Evolutionary conservation across 192 early-diverging fungal genomes (phyloP).

Genomic region (Coemansia aciculifera): DNA sequence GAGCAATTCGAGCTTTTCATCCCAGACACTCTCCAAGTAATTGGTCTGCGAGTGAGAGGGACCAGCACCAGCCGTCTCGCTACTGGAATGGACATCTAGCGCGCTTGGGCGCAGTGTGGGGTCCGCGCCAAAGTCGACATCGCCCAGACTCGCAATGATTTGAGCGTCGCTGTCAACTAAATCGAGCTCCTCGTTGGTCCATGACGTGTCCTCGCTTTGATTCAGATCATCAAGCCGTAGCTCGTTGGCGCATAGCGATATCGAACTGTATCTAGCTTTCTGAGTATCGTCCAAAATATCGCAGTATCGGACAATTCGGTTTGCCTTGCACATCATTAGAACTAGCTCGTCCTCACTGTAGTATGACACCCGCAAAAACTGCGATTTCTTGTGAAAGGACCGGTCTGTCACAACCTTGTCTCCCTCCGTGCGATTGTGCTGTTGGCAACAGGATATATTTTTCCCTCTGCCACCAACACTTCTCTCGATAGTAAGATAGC

Average conservation of each 20-base stretch:
- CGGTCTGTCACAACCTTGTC: slow-evolving; percentile 17
- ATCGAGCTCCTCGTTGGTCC: slow-evolving; percentile 27
- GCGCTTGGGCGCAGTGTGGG: slow-evolving; percentile 13
- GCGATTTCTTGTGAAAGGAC: slow-evolving; percentile 26
- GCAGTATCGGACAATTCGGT: slow-evolving; percentile 38
- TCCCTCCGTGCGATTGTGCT: slow-evolving; percentile 1
- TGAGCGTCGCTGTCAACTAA: slow-evolving; percentile 28
- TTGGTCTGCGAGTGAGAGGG: slow-evolving; percentile 24
- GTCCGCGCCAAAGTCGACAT: slow-evolving; percentile 27
- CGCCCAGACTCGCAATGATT: slow-evolving; percentile 37
- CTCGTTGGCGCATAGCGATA: slow-evolving; percentile 44
- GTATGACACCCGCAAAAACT: slow-evolving; percentile 41
- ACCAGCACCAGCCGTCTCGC: slow-evolving; percentile 14
- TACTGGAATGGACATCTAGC: neutral
- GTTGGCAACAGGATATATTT: slow-evolving; percentile 28
- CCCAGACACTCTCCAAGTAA: slow-evolving; percentile 30
- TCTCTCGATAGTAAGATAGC: slow-evolving; percentile 5
- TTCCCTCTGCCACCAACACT: neutral
- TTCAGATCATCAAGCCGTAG: slow-evolving; percentile 10
- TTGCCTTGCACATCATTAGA: slow-evolving; percentile 43
- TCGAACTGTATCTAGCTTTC: slow-evolving; percentile 34
- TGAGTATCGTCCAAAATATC: slow-evolving; percentile 31
- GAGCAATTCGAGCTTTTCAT: slow-evolving; percentile 9
- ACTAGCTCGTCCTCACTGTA: slow-evolving; percentile 37
- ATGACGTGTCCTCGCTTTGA: slow-evolving; percentile 21